These are phyloP conservation scores for Arctium lappa DNA, from an alignment of 129 eudicot species.

Conservation along the genomic window DNA sequence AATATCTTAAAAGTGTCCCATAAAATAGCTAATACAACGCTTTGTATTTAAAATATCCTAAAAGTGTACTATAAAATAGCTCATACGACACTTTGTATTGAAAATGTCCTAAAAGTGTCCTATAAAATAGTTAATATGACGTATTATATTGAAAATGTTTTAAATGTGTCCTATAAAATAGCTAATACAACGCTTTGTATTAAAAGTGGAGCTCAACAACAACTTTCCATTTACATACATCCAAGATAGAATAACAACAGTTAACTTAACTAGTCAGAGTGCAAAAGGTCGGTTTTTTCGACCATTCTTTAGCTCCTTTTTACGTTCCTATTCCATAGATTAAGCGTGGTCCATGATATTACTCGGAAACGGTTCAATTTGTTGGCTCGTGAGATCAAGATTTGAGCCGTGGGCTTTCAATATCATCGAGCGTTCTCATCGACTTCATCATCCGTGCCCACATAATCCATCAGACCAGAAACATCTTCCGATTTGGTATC, in stretches of 20 bases:
- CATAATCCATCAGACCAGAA: neutral
- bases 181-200: neutral
- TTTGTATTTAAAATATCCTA: too few species aligned
- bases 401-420: conserved; percentile 3
- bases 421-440: neutral
- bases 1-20: too few species aligned
- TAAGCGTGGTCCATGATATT: neutral
- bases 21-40: too few species aligned
- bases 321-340: neutral
- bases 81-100: too few species aligned
- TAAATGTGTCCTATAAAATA: too few species aligned
- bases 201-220: neutral
- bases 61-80: too few species aligned
- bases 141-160: too few species aligned
- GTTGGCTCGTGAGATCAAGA: neutral
- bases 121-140: too few species aligned
- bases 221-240: conserved; percentile 21
- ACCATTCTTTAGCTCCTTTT: neutral
- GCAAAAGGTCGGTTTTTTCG: neutral
- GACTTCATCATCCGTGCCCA: neutral
- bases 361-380: neutral
- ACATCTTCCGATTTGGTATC: conserved; percentile 4
- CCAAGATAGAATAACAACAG: conserved; percentile 24
- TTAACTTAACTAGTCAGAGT: conserved; percentile 43
- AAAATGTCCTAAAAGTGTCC: too few species aligned